Evolutionary conservation across 1,284 basidiomycete species (phyloP), one percentile per base, ranked within the genome.

Genomic region (Xanthoconium separans): DNA sequence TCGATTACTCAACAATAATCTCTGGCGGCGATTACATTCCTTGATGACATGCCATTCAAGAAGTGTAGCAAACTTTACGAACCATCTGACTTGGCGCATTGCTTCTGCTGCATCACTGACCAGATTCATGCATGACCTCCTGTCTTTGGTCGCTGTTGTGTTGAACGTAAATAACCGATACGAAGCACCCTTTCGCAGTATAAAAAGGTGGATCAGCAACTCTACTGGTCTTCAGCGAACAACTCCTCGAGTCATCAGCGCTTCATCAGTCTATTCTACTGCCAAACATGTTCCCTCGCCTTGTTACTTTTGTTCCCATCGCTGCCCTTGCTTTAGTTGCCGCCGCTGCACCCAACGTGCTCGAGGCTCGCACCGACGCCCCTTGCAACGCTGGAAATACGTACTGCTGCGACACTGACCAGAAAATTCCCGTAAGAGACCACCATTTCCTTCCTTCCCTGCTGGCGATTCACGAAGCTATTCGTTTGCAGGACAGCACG

Each of bases 201-300:
- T 54, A n/a, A 54, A 54, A 51, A 54, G 29, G 9, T 13, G 29
- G 47, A n/a, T 11, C 4, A 45, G 6, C 2, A 34, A 6, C 4
- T 13, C 30, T 11, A 27, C 15, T 46, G 22, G 6, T 45, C 29
- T 34, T 22, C 52, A 54, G 45, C 34, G n/a, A 37, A 13, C 45
- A 27, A 6, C 44, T 16, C 44, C 27, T 42, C 41, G 4, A 42
- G 15, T 42, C 34, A 3, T 46, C 36, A 45, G 13, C 11, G 27
- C 53, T 51, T 27, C n/a, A 12, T 13, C 29, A 29, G 43, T 22
- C 3, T 15, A 9, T 16, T 42, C 41, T 9, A 27, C 16, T 31
- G 22, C 10, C 4, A 29, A 34, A 31, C 44, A 57, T 57, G 56
- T 46, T 49, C 50, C 22, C 36, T n/a, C 49, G 43, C 15, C 1